Percentiles rank a stretch among this genome's conserved stretches.
Conservation (phyloP, 1,284 basidiomycete genomes). For the Leccinum huronense region DNA sequence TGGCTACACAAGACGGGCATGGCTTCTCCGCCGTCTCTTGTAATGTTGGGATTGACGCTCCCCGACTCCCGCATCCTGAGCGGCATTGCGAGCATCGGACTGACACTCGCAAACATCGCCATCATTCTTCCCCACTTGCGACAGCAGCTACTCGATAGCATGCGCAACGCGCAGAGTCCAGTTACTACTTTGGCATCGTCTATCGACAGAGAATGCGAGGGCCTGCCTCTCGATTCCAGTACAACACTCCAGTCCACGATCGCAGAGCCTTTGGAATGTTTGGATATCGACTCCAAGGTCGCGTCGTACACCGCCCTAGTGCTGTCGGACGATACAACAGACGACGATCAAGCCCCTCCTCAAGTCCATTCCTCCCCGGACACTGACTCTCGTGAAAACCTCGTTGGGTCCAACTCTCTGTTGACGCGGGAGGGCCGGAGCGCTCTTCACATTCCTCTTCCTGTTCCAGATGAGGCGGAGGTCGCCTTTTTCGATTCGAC, state of each 20-base stretch:
- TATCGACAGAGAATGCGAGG: neutral
- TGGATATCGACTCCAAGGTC: constrained; percentile 5
- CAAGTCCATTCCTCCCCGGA: neutral
- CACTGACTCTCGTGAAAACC: neutral
- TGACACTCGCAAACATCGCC: constrained; percentile 30
- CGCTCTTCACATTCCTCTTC: constrained; percentile 20
- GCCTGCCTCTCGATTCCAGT: neutral
- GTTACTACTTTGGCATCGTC: neutral
- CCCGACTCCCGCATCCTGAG: constrained; percentile 31
- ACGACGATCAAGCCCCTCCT: constrained; percentile 1
- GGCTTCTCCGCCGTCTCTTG: constrained; percentile 32
- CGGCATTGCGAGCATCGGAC: constrained; percentile 28
- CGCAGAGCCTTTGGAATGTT: neutral
- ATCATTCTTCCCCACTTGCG: constrained; percentile 28
- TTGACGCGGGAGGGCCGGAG: constrained; percentile 9
- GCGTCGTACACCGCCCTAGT: neutral
- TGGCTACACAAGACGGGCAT: constrained; percentile 26
- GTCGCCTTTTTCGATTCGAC: constrained; percentile 20
- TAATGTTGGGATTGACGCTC: constrained; percentile 27
- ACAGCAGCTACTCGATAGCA: constrained; percentile 22
- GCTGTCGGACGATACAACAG: neutral
- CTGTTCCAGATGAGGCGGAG: constrained; percentile 18
- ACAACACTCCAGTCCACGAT: neutral
- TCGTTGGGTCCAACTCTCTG: neutral
- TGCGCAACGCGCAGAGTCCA: neutral